These are phyloP conservation scores for Neckera pumila DNA, from an alignment of 225 moss, liverwort and hornwort genomes.

Conservation along the genomic window DNA sequence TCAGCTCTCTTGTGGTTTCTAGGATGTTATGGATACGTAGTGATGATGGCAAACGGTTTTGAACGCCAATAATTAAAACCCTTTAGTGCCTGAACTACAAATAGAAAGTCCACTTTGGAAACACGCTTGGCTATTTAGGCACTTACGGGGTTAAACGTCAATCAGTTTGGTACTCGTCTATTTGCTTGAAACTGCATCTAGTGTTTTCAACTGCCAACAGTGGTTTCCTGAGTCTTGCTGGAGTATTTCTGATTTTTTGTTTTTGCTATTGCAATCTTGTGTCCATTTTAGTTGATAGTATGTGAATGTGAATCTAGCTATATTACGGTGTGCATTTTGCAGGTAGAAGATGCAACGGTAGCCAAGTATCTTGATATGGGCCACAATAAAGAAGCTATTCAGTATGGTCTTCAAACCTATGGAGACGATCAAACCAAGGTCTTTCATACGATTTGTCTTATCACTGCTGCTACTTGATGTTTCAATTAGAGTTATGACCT, in stretches of 20 bases:
- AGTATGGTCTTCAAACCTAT: conserved; percentile 62
- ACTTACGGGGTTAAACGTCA: neutral
- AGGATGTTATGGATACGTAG: neutral
- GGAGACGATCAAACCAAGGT: conserved; percentile 88
- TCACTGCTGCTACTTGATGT: neutral
- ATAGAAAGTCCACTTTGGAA: neutral
- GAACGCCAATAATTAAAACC: neutral
- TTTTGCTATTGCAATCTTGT: neutral
- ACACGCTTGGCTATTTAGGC: neutral
- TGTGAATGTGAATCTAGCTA: neutral
- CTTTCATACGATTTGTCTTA: neutral
- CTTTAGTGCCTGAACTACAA: neutral
- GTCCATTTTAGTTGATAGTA: neutral
- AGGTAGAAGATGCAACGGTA: conserved; percentile 65
- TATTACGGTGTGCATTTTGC: neutral
- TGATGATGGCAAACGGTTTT: neutral
- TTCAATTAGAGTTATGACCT: neutral
- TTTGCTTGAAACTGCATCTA: neutral
- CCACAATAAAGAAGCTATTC: conserved; percentile 63
- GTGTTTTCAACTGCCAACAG: neutral
- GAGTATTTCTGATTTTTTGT: neutral
- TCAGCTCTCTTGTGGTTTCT: neutral
- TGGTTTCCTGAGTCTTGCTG: neutral
- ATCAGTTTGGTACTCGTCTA: neutral
- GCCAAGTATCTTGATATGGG: conserved; percentile 88